These are phyloP conservation scores for Graphilbum fragrans DNA, from an alignment of 2,329 filamentous ascomycete genomes.

Conservation along the genomic window DNA sequence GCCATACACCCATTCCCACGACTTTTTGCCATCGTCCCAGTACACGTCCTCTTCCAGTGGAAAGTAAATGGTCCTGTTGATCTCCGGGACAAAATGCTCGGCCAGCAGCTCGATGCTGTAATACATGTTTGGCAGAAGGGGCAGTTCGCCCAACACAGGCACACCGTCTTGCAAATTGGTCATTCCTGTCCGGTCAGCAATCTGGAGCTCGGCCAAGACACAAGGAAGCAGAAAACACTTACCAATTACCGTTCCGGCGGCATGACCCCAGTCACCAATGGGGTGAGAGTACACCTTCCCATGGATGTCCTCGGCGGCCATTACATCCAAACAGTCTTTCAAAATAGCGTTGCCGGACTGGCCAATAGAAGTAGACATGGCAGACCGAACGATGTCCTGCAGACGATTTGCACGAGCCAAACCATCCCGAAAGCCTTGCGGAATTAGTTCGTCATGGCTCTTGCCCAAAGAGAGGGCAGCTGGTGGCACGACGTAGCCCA, in stretches of 20 bases:
- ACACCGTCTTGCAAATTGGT: conserved; percentile 36
- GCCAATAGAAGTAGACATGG: conserved; percentile 28
- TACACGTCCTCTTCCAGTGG: conserved; percentile 38
- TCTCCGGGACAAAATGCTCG: conserved; percentile 32
- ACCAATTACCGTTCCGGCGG: conserved; percentile 35
- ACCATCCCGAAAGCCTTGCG: conserved; percentile 26
- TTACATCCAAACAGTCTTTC: conserved; percentile 22
- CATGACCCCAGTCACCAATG: conserved; percentile 38
- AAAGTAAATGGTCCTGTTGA: conserved; percentile 30
- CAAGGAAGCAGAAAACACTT: conserved; percentile 7
- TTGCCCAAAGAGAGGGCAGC: conserved; percentile 22
- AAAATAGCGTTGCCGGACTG: conserved; percentile 32
- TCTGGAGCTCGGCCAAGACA: background rate
- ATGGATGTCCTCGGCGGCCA: conserved; percentile 28
- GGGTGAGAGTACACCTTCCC: conserved; percentile 37
- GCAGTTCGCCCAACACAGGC: conserved; percentile 31
- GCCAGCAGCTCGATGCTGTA: conserved; percentile 39
- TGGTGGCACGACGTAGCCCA: conserved; percentile 33
- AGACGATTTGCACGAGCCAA: conserved; percentile 31
- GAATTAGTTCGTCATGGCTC: conserved; percentile 21
- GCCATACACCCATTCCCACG: conserved; percentile 37
- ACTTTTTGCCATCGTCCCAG: conserved; percentile 23
- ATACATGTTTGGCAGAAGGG: conserved; percentile 30
- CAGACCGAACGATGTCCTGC: conserved; percentile 31
- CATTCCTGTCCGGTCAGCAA: conserved; percentile 23